Evolutionary conservation across 2,329 filamentous ascomycete genomes (phyloP).

Genomic region (Neofusicoccum laricinum): DNA sequence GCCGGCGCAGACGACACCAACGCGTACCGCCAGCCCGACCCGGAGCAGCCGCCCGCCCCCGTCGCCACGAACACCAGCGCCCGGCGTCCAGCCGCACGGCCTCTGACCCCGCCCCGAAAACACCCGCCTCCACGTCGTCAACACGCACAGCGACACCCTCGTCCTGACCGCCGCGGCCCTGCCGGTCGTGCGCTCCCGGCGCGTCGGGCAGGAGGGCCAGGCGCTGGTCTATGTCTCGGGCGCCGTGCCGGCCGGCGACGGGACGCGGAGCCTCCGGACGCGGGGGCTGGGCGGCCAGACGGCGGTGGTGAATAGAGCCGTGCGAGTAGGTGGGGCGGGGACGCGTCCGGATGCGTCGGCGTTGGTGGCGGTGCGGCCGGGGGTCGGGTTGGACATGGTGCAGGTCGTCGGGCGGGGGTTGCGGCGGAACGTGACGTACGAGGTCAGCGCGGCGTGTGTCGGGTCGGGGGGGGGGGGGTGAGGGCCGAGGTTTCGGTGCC

Average conservation of each 20-base stretch:
- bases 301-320: not conserved
- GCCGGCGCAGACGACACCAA: not conserved
- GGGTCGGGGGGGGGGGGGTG: not conserved
- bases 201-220: constrained; percentile 16
- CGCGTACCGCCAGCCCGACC: not conserved
- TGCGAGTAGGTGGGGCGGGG: not conserved
- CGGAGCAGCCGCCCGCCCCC: not conserved
- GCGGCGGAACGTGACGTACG: not conserved
- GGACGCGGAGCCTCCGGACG: not conserved
- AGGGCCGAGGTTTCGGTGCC: not conserved
- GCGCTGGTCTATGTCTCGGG: constrained; percentile 10
- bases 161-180: not conserved
- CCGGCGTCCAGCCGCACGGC: constrained; percentile 13
- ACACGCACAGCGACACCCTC: constrained; percentile 17
- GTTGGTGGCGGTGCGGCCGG: not conserved
- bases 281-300: constrained; percentile 6
- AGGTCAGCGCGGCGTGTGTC: not conserved
- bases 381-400: not conserved
- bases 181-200: not conserved
- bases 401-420: not conserved
- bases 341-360: not conserved
- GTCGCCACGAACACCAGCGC: not conserved
- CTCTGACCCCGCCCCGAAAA: constrained; percentile 17
- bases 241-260: not conserved
- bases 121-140: constrained; percentile 16